Evolutionary conservation across 768 basidiomycete genomes (phyloP), one percentile per base, ranked within the genome.

Genomic region (Podaxis sp.): DNA sequence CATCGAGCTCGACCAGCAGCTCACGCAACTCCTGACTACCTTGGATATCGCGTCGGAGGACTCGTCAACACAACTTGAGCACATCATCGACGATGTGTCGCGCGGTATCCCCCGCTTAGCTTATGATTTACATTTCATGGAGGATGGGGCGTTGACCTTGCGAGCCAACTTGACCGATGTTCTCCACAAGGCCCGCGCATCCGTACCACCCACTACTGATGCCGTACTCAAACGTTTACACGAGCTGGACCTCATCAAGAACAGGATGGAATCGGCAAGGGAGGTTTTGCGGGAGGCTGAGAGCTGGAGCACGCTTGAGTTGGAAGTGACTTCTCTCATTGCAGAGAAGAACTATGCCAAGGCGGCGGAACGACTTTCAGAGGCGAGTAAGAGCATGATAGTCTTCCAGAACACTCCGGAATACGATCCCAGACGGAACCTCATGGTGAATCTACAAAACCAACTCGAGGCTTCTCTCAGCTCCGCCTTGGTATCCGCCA

Each of bases 101-200:
- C 86, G 95, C 54, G 86, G 89, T 4, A 88, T 98, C 22, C 94
- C 97, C 12, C 86, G 97, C 42, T 82, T 99, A 52, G 87, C 92
- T 1, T 99, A 97, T 73, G 97, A 99, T 75, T 81, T 99, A 39
- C 96, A 99, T 72, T 97, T 97, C 78, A 96, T 98, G 87, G 89
- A 93, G 48, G 96, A 99, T 69, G 87, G 89, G 36, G 95, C 96
- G 0, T 75, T 90, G 17, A 83, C 90, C 2, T 81, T 99, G 24
- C 90, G 92, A 64, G 78, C 77, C 30, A 77, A 86, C 8, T 79
- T 99, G 22, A 77, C 82, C 30, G 80, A 81, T 36, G 86, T 95
- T 17, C 83, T 89, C 60, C 74, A 78, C 33, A 81, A 81, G 52
- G 84, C 87, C 3, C 76, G 74, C 28, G 76, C 79, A 33, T 80